These are phyloP conservation scores for Kodamaea restingae DNA, from an alignment of 805 yeast species.

Conservation along the genomic window DNA sequence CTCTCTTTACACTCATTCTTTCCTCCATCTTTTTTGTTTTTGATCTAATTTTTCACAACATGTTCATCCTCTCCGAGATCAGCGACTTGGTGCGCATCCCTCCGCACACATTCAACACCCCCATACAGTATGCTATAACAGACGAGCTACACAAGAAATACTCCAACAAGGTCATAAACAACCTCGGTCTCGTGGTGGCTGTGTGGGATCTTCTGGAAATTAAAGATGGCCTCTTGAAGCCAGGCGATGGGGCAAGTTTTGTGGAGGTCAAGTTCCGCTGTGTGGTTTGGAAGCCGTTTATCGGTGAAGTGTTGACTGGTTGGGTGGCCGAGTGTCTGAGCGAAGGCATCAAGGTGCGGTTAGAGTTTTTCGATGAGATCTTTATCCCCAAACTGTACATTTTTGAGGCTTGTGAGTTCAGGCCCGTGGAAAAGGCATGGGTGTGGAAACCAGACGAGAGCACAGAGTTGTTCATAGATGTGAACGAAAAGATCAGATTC, in stretches of 20 bases:
- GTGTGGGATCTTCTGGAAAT: conserved; percentile 80
- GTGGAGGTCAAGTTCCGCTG: conserved; percentile 71
- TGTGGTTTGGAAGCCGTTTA: conserved; percentile 86
- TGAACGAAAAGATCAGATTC: conserved; percentile 87
- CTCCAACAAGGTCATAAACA: conserved; percentile 79
- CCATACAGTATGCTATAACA: conserved; percentile 66
- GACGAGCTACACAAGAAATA: conserved; percentile 82
- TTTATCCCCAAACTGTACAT: conserved; percentile 80
- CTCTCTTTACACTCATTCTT: too few relatives aligned
- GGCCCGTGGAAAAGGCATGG: conserved; percentile 87
- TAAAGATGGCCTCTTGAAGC: conserved; percentile 84
- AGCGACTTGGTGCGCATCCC: conserved; percentile 85
- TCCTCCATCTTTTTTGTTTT: too few relatives aligned
- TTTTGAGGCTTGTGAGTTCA: conserved; percentile 70
- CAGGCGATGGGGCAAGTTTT: conserved; percentile 91
- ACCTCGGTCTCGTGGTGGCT: conserved; percentile 78
- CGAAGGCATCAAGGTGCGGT: conserved; percentile 79
- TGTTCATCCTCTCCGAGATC: conserved; percentile 82
- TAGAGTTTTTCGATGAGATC: conserved; percentile 89
- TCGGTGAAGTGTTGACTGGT: conserved; percentile 89
- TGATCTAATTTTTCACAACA: conserved; percentile 22
- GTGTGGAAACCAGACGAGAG: conserved; percentile 82
- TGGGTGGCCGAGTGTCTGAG: conserved; percentile 86
- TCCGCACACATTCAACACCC: conserved; percentile 75
- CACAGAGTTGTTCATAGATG: conserved; percentile 75